A percentile compares a stretch with the other conserved stretches of the same genome.
Evolutionary conservation across 495 filamentous ascomycete genomes (phyloP).

Genomic region (Penicillium fimorum): DNA sequence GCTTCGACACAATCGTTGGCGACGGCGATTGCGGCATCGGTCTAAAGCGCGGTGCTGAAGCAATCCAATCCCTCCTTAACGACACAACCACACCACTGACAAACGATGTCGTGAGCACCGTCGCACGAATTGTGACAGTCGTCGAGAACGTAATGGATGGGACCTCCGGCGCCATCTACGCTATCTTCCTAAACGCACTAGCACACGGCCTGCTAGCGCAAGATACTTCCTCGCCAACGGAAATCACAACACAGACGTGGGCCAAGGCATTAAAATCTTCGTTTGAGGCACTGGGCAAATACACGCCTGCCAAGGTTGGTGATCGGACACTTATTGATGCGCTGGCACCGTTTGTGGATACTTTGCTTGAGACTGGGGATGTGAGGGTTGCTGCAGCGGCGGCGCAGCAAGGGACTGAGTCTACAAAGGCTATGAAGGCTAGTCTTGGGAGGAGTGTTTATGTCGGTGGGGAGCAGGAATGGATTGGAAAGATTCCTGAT

Average conservation of each 20-base stretch:
- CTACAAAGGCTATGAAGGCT: conserved; percentile 87
- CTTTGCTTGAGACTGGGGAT: conserved; percentile 60
- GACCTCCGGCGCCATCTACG: conserved; percentile 91
- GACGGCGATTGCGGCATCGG: conserved; percentile 96
- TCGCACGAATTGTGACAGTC: conserved; percentile 73
- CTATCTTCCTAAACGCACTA: conserved; percentile 93
- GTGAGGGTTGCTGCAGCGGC: conserved; percentile 70
- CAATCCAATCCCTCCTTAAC: conserved; percentile 65
- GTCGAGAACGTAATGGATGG: conserved; percentile 95
- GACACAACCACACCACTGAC: conserved; percentile 47
- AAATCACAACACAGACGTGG: conserved; percentile 63
- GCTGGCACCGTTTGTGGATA: conserved; percentile 79
- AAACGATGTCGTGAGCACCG: conserved; percentile 67
- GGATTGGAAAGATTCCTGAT: conserved; percentile 76
- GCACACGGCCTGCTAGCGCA: conserved; percentile 69
- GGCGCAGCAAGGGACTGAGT: conserved; percentile 71
- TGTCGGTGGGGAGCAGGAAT: conserved; percentile 77
- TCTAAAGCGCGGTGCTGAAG: conserved; percentile 87
- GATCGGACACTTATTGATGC: conserved; percentile 93
- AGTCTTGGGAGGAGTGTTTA: conserved; percentile 88
- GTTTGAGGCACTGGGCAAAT: conserved; percentile 66
- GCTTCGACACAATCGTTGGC: conserved; percentile 87
- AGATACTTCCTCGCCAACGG: conserved; percentile 43
- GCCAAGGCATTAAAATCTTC: conserved; percentile 70
- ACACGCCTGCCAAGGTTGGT: conserved; percentile 86